Percentiles rank a stretch among this genome's conserved stretches.
Conservation (phyloP, 768 basidiomycete species). For the Lactarius deliciosus region DNA sequence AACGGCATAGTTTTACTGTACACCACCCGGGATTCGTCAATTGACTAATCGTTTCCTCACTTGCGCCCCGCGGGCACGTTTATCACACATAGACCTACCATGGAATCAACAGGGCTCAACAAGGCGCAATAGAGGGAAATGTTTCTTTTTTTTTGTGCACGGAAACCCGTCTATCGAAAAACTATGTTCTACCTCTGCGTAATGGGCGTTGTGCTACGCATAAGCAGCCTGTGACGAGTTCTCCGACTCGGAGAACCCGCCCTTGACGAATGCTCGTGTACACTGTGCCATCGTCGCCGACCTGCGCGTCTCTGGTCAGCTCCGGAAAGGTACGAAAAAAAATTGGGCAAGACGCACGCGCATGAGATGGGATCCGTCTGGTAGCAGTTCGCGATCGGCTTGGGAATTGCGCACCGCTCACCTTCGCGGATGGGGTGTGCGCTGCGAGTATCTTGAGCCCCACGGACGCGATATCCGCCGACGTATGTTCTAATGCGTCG, state of each 20-base stretch:
- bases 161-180: conserved; percentile 20
- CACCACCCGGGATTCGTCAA: too few species aligned
- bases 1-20: too few species aligned
- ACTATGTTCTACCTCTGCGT: conserved; percentile 13
- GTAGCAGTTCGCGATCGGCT: conserved; percentile 91
- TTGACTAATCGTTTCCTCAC: neutral
- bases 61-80: neutral
- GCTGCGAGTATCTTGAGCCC: conserved; percentile 64
- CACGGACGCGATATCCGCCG: conserved; percentile 63
- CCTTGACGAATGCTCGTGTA: conserved; percentile 80
- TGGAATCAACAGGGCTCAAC: neutral
- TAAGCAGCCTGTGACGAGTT: conserved; percentile 47
- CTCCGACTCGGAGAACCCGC: conserved; percentile 55
- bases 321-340: neutral
- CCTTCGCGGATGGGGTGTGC: conserved; percentile 53
- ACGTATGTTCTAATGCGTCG: conserved; percentile 76
- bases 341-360: conserved; percentile 61
- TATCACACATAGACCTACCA: neutral
- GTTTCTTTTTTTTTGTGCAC: conserved; percentile 8
- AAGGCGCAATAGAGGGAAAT: conserved; percentile 1
- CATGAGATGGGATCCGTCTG: conserved; percentile 94
- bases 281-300: conserved; percentile 98
- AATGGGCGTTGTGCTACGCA: conserved; percentile 37
- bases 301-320: conserved; percentile 39
- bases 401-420: conserved; percentile 61